A percentile compares a stretch with the other conserved stretches of the same genome.
Evolutionary conservation across 495 filamentous ascomycete genomes (phyloP).

Genomic region (Cetradonia linearis): DNA sequence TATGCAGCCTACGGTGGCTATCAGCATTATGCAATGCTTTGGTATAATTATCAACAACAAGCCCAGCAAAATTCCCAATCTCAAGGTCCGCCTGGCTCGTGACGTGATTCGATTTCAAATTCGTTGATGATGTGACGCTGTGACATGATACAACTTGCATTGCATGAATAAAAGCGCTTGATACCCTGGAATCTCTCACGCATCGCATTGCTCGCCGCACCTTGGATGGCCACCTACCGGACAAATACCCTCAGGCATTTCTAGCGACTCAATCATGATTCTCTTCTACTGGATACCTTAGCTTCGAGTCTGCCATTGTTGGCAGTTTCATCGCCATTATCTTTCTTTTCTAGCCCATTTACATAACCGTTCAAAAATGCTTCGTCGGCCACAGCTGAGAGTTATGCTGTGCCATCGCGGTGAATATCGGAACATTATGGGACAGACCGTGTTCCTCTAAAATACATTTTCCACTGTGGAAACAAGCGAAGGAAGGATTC

Average conservation of each 20-base stretch:
- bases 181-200: not conserved
- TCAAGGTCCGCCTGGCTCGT: constrained; percentile 16
- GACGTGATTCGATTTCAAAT: constrained; percentile 13
- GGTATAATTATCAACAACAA: constrained; percentile 49
- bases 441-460: not conserved
- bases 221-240: constrained; percentile 2
- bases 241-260: constrained; percentile 2
- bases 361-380: not conserved
- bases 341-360: not conserved
- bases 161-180: constrained; percentile 8
- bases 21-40: constrained; percentile 50
- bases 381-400: not conserved
- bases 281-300: constrained; percentile 1
- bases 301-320: too few relatives aligned
- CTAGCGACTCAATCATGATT: constrained; percentile 4
- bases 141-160: constrained; percentile 7
- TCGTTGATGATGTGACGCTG: constrained; percentile 12
- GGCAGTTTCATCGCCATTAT: not conserved
- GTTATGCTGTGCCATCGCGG: not conserved
- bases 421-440: not conserved
- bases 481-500: not conserved
- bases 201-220: not conserved
- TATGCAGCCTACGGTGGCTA: constrained; percentile 60
- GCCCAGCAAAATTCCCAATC: constrained; percentile 24
- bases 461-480: not conserved